A percentile compares a stretch with the other conserved stretches of the same genome.
Evolutionary conservation across 352 stramenopile genomes (phyloP).

Genomic region (Thalassiosira hispida): DNA sequence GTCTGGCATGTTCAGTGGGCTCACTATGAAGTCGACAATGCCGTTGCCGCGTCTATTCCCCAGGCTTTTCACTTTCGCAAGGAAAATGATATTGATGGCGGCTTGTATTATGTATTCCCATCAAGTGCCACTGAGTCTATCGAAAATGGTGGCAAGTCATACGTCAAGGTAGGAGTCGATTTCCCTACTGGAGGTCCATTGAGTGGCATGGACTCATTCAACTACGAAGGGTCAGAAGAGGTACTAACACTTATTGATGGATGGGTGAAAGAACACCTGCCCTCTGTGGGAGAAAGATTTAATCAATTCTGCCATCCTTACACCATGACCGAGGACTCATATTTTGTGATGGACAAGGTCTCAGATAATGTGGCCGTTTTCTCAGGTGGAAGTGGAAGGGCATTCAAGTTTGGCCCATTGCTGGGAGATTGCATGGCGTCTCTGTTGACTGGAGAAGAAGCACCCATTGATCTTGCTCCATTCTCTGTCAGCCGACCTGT

Average conservation of each 20-base stretch:
- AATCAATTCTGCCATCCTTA: slow-evolving; percentile 45
- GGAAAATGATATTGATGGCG: slow-evolving; percentile 38
- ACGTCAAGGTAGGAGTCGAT: slow-evolving; percentile 53
- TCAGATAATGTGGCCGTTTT: slow-evolving; percentile 46
- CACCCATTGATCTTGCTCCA: slow-evolving; percentile 29
- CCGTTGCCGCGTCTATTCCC: slow-evolving; percentile 38
- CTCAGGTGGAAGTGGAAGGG: slow-evolving; percentile 41
- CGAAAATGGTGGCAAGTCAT: slow-evolving; percentile 27
- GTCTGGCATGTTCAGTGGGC: slow-evolving; percentile 55
- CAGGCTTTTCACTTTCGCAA: slow-evolving; percentile 55
- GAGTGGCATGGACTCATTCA: slow-evolving; percentile 43
- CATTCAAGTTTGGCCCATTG: slow-evolving; percentile 60
- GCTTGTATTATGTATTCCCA: slow-evolving; percentile 54
- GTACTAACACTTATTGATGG: slow-evolving; percentile 48
- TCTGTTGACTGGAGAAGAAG: slow-evolving; percentile 28
- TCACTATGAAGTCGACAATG: slow-evolving; percentile 40
- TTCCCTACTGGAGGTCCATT: slow-evolving; percentile 36
- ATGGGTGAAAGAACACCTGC: slow-evolving; percentile 47
- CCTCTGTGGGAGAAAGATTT: slow-evolving; percentile 34
- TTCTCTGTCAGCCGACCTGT: slow-evolving; percentile 33
- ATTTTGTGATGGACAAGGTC: slow-evolving; percentile 63
- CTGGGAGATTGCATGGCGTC: slow-evolving; percentile 51
- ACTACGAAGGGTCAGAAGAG: slow-evolving; percentile 41
- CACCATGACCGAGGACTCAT: slow-evolving; percentile 58
- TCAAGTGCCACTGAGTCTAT: slow-evolving; percentile 48